Evolutionary conservation across 2,329 filamentous ascomycete species (phyloP), one percentile per base, ranked within the genome.

Genomic region (Aureobasidium melanogenum): DNA sequence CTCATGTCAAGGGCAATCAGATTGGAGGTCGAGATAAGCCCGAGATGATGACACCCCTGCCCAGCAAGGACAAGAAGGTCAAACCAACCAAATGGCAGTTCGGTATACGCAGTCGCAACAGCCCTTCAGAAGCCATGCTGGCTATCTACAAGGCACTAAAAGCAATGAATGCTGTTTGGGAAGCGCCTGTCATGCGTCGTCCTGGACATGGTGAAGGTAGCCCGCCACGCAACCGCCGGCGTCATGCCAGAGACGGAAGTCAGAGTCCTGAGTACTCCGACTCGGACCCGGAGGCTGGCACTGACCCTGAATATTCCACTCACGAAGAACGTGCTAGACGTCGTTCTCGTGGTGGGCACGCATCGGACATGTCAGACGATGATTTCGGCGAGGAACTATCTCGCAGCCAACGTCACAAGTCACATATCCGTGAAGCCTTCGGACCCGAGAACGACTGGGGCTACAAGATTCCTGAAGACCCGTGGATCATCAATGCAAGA

Each of bases 61-160:
- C 85, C 2, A 67, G 71, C 19, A 70, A 64, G 63, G 62, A 55
- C 22, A 70, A 69, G 55, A 91, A 89, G 73, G 76, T 81, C 5
- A 91, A 89, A 70, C 88, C 88, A 1, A 89, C 92, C 17, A 90
- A 93, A 66, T 99, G 94, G 94, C 94, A 99, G 72, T 99, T 99
- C 71, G 94, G 94, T 61, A 99, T 99, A 64, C 85, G 94, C 39
- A 96, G 91, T 48, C 86, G 94, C 52, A 99, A 97, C 70, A 88
- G 91, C 61, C 94, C 94, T 0, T 91, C 92, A 69, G 94, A 99
- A 73, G 94, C 94, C 0, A 88, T 99, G 74, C 79, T 96, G 28
- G 97, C 93, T 69, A 94, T 99, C 61, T 97, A 97, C 79, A 91
- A 93, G 72, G 92, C 94, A 0, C 79, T 99, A 46, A 81, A 86